Percentiles rank a stretch among this genome's conserved stretches.
These are phyloP conservation scores for Aurantiochytrium sp. DNA, from an alignment of 108 stramenopile genomes.

Conservation along the genomic window DNA sequence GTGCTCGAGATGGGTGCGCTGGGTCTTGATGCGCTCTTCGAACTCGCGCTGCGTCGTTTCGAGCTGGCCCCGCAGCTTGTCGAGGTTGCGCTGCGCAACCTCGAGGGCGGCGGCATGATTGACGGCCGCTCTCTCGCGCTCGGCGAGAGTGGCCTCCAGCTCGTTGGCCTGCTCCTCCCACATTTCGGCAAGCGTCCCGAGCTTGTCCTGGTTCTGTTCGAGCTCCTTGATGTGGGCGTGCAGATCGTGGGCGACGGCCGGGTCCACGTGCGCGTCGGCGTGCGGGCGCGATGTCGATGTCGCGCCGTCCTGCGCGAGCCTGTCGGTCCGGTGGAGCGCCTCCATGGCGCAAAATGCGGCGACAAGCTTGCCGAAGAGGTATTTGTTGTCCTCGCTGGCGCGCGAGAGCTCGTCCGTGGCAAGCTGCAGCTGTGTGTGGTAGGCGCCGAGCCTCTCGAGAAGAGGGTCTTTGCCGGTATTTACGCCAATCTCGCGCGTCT, in stretches of 20 bases:
- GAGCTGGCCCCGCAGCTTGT: neutral
- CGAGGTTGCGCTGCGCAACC: neutral
- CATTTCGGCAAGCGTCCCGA: neutral
- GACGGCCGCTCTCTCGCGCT: neutral
- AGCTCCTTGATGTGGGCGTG: neutral
- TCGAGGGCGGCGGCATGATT: neutral
- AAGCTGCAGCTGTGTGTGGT: neutral
- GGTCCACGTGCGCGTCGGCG: neutral
- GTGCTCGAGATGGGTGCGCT: neutral
- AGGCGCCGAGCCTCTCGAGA: neutral
- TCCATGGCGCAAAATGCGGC: neutral
- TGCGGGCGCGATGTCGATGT: no score
- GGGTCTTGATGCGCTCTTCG: neutral
- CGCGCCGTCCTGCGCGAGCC: neutral
- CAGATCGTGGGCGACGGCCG: neutral
- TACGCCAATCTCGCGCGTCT: neutral
- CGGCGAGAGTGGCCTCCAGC: neutral
- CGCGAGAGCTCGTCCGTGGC: slow-evolving; percentile 12
- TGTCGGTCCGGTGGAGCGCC: neutral
- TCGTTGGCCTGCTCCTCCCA: slow-evolving; percentile 8
- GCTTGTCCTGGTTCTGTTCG: neutral
- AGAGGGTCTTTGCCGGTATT: neutral
- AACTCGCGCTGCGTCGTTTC: neutral
- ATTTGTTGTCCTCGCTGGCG: neutral
- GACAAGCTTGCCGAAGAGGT: neutral